Evolutionary conservation across 192 early-diverging fungal genomes (phyloP), one percentile per base, ranked within the genome.

Genomic region (Coemansia aciculifera): DNA sequence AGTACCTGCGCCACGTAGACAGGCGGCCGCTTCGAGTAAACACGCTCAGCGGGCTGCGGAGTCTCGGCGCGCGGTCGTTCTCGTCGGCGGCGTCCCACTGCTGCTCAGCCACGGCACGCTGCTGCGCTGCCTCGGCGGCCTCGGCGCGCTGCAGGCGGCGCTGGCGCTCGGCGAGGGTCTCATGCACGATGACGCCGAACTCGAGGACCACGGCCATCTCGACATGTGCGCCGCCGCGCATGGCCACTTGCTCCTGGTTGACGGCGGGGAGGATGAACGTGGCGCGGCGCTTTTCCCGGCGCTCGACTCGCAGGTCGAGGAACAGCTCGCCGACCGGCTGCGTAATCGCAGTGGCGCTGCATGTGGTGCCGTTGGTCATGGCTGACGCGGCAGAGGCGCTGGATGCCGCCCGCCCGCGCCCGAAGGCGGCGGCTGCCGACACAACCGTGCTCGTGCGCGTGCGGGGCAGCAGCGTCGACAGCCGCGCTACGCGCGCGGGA

Each of bases 1-100:
- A 85, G 74, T 79, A 85, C 17, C 84, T 66, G 57, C 77, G 75
- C 84, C 84, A 85, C 23, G 77, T 74, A 3, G 84, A 82, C 19
- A 76, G 68, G 17, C 72, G 76, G 5, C 84, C 79, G 39, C 73
- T 69, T 23, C 84, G 76, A 1, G 80, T 79, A 23, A 85, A 83
- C 43, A 85, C 70, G 64, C 71, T 77, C 43, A 85, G 64, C 23
- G 72, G 61, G 24, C 84, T 74, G 63, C 75, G 73, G 59, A 78
- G 68, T 9, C 73, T 36, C 9, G 73, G 62, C 24, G 51, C 51
- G 44, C 60, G 62, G 61, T 74, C 74, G 15, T 72, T 69, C 46
- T 69, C 72, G 43, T 80, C 74, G 7, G 77, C 63, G 19, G 59
- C 68, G 1, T 68, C 64, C 79, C 79, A 82, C 52, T 74, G 67